Conservation (phyloP, 164 flowering plant genomes). For the Vitis rotundifolia region DNA sequence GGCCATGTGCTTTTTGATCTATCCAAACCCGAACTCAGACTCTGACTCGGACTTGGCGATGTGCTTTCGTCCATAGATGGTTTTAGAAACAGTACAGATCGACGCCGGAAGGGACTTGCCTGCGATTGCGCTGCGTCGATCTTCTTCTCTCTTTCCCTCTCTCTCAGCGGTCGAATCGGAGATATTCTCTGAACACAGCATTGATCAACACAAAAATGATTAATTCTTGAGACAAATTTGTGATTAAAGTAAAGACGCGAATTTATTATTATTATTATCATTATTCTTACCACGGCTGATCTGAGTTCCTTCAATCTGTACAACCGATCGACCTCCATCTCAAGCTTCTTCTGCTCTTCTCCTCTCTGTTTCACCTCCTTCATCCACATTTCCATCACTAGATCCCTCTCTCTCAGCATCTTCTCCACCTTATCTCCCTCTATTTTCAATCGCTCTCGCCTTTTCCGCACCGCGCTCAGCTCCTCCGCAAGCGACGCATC, state of each 20-base stretch:
- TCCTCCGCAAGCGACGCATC: slow-evolving; percentile 80
- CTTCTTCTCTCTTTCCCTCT: slow-evolving; percentile 43
- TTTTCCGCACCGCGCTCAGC: slow-evolving; percentile 59
- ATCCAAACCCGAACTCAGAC: no score
- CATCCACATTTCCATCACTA: slow-evolving; percentile 43
- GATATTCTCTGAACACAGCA: slow-evolving; percentile 37
- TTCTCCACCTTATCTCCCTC: slow-evolving; percentile 71
- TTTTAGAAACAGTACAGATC: not conserved
- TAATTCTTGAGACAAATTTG: not conserved
- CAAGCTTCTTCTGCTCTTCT: slow-evolving; percentile 56
- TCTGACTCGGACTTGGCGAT: no score
- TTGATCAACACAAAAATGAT: not conserved
- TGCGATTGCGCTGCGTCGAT: slow-evolving; percentile 17
- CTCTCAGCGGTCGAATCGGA: slow-evolving; percentile 57
- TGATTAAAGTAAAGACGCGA: no score
- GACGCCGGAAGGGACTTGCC: not conserved
- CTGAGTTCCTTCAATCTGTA: slow-evolving; percentile 58
- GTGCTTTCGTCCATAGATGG: no score
- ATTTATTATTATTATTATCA: not conserved
- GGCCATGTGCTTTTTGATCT: no score
- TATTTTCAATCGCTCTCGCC: slow-evolving; percentile 52
- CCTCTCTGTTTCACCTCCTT: slow-evolving; percentile 48
- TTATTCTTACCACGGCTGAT: slow-evolving; percentile 36
- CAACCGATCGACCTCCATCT: slow-evolving; percentile 62
- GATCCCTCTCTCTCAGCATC: slow-evolving; percentile 53